Base-by-base conservation (phyloP, 2,329 filamentous ascomycete genomes). In the Scolecobasidium constrictum region DNA sequence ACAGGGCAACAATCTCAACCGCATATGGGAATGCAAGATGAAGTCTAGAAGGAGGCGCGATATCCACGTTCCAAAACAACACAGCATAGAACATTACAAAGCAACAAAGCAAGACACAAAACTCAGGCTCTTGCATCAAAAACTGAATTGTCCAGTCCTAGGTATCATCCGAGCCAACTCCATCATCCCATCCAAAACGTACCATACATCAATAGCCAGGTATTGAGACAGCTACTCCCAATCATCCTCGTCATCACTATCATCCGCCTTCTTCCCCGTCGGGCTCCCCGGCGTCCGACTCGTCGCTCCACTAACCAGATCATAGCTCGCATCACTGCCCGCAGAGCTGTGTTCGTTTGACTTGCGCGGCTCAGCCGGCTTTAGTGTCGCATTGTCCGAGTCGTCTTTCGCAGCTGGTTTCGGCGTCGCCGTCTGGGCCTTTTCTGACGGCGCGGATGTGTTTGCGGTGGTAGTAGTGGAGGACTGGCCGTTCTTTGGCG, bases 291-390 rank as follows among this genome's bases (percentile, higher is more conserved):
- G 83, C 15, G 86, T 81, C 50, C 84, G 83, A 36, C 78, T 70
- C 4, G 44, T 19, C 5, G 81, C 80, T 5, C 83, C 83, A 36
- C 66, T 69, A 3, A 98, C 86, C 23, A 98, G 73, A 59, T 98
- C 92, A 60, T 98, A 98, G 65, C 87, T 94, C 15, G 86, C 86
- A 53, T 98, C 92, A 58, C 90, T 95, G 54, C 92, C 92, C 5
- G 40, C 40, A 11, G 40, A 35, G 59, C 61, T 60, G 36, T 69
- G 64, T 60, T 87, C 83, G 51, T 47, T 35, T 44, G 35, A 48
- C 45, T 28, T 39, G 36, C 40, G 21, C 17, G 47, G 12, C 21
- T 50, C 47, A 36, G 50, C n/a, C 4, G 55, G 61, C 49, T 59
- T 69, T 40, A 65, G 58, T 12, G 62, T 61, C 40, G 53, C 58